A percentile compares a stretch with the other conserved stretches of the same genome.
Conservation (phyloP, 1,284 basidiomycete genomes). For the Leccinum colubrinum region DNA sequence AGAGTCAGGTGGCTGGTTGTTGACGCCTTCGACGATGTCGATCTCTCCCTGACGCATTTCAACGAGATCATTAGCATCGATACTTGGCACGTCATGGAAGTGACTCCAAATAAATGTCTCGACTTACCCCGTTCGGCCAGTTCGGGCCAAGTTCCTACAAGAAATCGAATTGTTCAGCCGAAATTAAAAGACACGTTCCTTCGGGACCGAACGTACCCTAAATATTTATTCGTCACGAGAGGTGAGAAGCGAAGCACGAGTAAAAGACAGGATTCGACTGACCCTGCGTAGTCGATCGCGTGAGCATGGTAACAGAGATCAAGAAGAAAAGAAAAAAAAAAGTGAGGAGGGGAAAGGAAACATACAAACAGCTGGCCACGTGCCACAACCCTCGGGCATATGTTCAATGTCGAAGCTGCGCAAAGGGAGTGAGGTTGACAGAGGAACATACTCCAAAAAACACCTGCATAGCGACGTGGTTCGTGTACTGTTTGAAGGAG, state of each 20-base stretch:
- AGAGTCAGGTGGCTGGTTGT: constrained; percentile 52
- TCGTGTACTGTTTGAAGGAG: constrained; percentile 32
- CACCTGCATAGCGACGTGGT: constrained; percentile 35
- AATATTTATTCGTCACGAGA: not conserved
- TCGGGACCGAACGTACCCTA: constrained; percentile 14
- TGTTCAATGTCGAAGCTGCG: constrained; percentile 37
- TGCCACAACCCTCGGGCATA: constrained; percentile 39
- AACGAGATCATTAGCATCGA: not conserved
- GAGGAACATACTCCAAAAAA: not conserved
- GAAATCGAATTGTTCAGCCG: not conserved
- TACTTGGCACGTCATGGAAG: not conserved
- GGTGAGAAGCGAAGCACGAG: constrained; percentile 3
- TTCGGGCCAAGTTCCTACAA: constrained; percentile 23
- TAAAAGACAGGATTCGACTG: constrained; percentile 4
- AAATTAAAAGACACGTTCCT: not conserved
- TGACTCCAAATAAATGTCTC: not conserved
- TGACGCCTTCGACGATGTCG: constrained; percentile 70
- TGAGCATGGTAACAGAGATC: not conserved
- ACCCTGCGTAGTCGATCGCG: constrained; percentile 17
- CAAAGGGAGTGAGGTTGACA: not conserved
- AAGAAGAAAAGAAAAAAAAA: not conserved
- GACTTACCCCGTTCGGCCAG: constrained; percentile 23
- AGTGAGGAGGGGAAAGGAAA: not conserved
- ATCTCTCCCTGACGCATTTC: constrained; percentile 44
- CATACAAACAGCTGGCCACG: constrained; percentile 38